These are phyloP conservation scores for Candida albicans DNA, from an alignment of 1,139 yeast species.

Conservation along the genomic window DNA sequence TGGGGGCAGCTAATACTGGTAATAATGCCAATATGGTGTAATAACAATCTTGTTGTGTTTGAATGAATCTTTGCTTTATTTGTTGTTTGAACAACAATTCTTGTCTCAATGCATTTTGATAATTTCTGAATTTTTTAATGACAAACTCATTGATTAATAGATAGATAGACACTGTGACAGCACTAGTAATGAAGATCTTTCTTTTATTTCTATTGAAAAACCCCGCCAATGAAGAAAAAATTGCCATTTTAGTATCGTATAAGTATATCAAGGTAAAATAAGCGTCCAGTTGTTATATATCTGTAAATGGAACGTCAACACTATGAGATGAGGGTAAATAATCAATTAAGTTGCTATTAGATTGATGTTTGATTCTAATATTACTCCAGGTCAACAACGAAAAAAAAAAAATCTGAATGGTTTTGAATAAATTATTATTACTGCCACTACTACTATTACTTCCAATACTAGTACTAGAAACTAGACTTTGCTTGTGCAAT, in stretches of 20 bases:
- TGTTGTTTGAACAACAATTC: constrained; percentile 82
- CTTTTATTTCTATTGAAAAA: constrained; percentile 63
- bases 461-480: too few species aligned
- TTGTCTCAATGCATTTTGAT: constrained; percentile 67
- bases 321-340: background rate
- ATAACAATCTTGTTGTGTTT: constrained; percentile 89
- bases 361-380: too few species aligned
- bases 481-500: background rate
- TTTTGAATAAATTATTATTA: constrained; percentile 1
- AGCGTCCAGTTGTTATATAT: background rate
- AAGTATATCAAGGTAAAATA: background rate
- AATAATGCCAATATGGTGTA: constrained; percentile 81
- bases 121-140: constrained; percentile 58
- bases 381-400: too few species aligned
- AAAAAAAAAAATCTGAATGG: too few species aligned
- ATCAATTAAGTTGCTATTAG: too few species aligned
- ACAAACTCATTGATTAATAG: constrained; percentile 61
- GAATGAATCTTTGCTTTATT: constrained; percentile 72
- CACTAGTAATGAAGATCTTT: constrained; percentile 57
- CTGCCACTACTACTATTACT: too few species aligned
- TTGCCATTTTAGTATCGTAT: constrained; percentile 32
- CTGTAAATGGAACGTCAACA: too few species aligned
- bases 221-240: constrained; percentile 54
- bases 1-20: constrained; percentile 71
- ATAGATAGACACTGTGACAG: constrained; percentile 57